Evolutionary conservation across 768 basidiomycete genomes (phyloP), one percentile per base, ranked within the genome.

Genomic region (Kwoniella pini): DNA sequence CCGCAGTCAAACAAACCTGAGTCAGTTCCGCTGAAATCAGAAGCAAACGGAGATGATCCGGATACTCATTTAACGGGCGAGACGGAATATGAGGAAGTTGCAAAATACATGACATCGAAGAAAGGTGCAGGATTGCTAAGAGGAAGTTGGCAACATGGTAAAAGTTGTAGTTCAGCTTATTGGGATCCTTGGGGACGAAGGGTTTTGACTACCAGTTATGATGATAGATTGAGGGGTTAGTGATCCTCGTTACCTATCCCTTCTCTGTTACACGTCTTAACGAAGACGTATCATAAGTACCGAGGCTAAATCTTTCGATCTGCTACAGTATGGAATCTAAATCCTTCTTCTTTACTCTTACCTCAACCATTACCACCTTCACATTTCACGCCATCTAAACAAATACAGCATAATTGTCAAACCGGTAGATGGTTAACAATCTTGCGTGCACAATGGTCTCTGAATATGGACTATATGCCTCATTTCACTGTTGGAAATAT

Each of bases 401-500:
- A 31, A 5, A 66, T 79, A 33, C 45, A 60, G 24, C 81, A 81
- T 68, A 79, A 81, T 69, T 79, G 77, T 62, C 80, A 81, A 57
- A 79, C 77, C 1, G 80, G 81, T 1, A 68, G 79, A 30, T 81
- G 80, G 77, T 70, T 80, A 9, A 78, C 80, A 22, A 80, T 82
- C 54, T 67, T 82, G 39, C 74, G 80, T 42, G 81, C 81, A 0
- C 79, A 79, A 48, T 82, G 80, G 80, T 72, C 70, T 13, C 38
- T 67, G 42, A 76, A 78, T 53, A 71, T 67, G 59, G 70, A 77
- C 17, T 71, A 72, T 43, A 66, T 67, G 36, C 76, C 79, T 3
- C 77, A 79, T 56, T 76, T 77, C 57, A 72, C 74, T 13, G 77
- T 74, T 24, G 81, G 80, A 11, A 75, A 80, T 66, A 82, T 82